A percentile compares a stretch with the other conserved stretches of the same genome.
Evolutionary conservation across 108 stramenopile genomes (phyloP).

Genomic region (Nitzschia inconspicua): DNA sequence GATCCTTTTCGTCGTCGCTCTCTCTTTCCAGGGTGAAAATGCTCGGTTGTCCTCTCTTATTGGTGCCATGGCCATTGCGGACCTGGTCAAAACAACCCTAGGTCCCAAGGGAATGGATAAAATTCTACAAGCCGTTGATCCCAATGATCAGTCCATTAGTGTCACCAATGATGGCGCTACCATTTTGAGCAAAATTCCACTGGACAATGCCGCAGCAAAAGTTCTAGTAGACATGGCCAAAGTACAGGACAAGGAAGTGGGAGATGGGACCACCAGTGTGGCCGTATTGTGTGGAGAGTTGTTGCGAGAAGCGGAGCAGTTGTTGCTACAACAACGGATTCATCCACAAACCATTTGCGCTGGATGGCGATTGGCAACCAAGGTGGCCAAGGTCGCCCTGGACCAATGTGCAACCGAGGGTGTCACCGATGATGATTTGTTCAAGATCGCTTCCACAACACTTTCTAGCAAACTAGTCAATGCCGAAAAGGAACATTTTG

Average conservation of each 20-base stretch:
- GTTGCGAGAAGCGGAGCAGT: slow-evolving; percentile 94
- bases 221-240: slow-evolving; percentile 98
- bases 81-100: slow-evolving; percentile 98
- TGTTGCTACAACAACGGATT: slow-evolving; percentile 87
- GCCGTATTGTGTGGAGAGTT: slow-evolving; percentile 97
- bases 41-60: slow-evolving; percentile 97
- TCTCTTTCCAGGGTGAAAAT: slow-evolving; percentile 89
- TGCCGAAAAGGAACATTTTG: slow-evolving; percentile 97
- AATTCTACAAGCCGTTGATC: slow-evolving; percentile 88
- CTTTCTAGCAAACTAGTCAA: slow-evolving; percentile 95
- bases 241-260: slow-evolving; percentile 97
- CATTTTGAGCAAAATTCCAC: slow-evolving; percentile 86
- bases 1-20: not conserved
- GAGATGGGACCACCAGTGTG: slow-evolving; percentile 95
- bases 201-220: slow-evolving; percentile 99
- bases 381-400: slow-evolving; percentile 82
- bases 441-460: slow-evolving; percentile 95
- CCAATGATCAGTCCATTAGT: slow-evolving; percentile 75
- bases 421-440: slow-evolving; percentile 82
- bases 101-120: slow-evolving; percentile 99
- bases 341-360: slow-evolving; percentile 98
- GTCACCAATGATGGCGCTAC: slow-evolving; percentile 96
- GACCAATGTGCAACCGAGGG: slow-evolving; percentile 38
- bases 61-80: slow-evolving; percentile 99
- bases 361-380: slow-evolving; percentile 94